These are phyloP conservation scores for Trichosporon coremiiforme DNA, from an alignment of 1,284 basidiomycete species.

Conservation along the genomic window DNA sequence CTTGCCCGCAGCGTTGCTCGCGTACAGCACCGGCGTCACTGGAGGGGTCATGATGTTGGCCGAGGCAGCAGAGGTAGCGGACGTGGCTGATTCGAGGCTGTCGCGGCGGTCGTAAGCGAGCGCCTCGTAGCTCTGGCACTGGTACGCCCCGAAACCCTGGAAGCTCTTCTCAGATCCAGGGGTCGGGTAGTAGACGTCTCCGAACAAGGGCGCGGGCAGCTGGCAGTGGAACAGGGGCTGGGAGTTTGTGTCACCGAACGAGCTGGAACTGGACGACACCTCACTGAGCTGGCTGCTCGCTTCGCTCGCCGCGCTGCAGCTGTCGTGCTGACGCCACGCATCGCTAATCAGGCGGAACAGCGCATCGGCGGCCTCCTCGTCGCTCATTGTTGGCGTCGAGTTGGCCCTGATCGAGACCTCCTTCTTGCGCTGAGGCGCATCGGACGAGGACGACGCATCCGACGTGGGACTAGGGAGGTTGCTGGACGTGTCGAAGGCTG, in stretches of 20 bases:
- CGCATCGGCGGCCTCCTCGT: not conserved
- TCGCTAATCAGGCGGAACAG: not conserved
- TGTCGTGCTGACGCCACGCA: not conserved
- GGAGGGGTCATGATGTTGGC: not conserved
- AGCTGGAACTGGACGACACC: no score
- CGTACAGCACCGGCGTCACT: not conserved
- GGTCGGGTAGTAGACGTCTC: not conserved
- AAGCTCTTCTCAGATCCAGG: slow-evolving; percentile 10
- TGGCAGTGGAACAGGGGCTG: not conserved
- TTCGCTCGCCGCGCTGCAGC: not conserved
- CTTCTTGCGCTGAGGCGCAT: not conserved
- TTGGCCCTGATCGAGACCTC: not conserved
- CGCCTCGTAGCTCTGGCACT: not conserved
- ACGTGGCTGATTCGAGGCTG: not conserved
- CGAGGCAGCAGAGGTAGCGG: not conserved
- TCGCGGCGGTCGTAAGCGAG: not conserved
- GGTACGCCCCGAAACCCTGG: not conserved
- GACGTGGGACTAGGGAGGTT: not conserved
- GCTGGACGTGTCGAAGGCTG: not conserved
- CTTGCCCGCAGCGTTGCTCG: not conserved
- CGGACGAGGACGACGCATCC: not conserved
- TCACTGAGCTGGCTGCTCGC: no score
- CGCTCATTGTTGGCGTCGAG: not conserved
- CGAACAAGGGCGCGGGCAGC: not conserved
- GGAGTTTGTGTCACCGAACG: not conserved